Evolutionary conservation across 1,284 basidiomycete genomes (phyloP).

Genomic region (Ganoderma lingzhi): DNA sequence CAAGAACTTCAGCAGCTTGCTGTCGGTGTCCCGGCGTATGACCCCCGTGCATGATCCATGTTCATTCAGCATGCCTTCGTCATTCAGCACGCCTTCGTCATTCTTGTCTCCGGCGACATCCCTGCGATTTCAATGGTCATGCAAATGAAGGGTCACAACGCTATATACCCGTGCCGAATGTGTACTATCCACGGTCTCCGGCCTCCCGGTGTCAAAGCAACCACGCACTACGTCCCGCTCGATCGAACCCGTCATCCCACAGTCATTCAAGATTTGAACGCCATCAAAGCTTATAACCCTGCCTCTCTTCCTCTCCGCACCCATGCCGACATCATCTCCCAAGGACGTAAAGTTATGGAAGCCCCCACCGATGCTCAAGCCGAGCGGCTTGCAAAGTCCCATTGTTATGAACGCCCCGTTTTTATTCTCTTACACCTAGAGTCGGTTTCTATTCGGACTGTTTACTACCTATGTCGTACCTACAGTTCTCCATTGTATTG

Average conservation of each 20-base stretch:
- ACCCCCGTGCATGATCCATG: conserved; percentile 35
- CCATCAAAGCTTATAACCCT: conserved; percentile 41
- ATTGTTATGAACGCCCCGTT: too few species aligned
- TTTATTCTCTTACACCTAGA: too few species aligned
- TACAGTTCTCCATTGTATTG: too few species aligned
- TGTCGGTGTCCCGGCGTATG: conserved; percentile 45
- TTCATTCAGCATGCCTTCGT: too few species aligned
- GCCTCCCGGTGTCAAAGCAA: conserved; percentile 31
- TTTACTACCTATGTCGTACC: too few species aligned
- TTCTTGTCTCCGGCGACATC: conserved; percentile 53
- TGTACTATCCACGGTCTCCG: conserved; percentile 51
- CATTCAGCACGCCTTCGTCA: conserved; percentile 46
- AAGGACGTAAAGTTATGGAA: conserved; percentile 48
- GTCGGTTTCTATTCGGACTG: too few species aligned
- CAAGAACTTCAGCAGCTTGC: conserved; percentile 47
- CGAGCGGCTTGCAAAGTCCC: too few species aligned
- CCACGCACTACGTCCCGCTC: conserved; percentile 48
- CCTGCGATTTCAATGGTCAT: conserved; percentile 37
- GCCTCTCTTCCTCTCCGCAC: conserved; percentile 47
- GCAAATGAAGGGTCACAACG: too few species aligned
- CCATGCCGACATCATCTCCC: conserved; percentile 43
- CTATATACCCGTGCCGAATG: conserved; percentile 49
- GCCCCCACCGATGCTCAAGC: too few species aligned
- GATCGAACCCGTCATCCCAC: conserved; percentile 20
- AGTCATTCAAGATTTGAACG: not conserved